Conservation (phyloP, 805 yeast genomes). For the Huiozyma sinensis region DNA sequence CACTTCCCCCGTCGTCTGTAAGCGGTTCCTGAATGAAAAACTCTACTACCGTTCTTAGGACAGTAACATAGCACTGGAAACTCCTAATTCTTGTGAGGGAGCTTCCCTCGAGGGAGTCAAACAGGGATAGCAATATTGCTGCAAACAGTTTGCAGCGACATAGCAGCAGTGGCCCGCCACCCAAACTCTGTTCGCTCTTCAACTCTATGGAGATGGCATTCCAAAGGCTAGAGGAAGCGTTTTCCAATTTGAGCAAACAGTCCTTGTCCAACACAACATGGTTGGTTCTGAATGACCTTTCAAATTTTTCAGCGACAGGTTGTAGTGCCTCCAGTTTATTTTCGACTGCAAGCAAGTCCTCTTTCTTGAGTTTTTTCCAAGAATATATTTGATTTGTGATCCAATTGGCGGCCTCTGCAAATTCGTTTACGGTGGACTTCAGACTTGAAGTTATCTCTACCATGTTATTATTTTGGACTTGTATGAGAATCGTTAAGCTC, state of each 20-base stretch:
- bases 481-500: no score
- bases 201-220: constrained; percentile 25
- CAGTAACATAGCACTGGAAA: constrained; percentile 25
- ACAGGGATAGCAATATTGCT: constrained; percentile 24
- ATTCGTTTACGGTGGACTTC: constrained; percentile 11
- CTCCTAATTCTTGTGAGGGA: constrained; percentile 21
- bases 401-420: constrained; percentile 18
- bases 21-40: constrained; percentile 1
- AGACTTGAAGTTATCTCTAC: constrained; percentile 11
- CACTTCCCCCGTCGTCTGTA: neutral
- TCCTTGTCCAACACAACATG: constrained; percentile 14
- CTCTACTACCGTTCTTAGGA: constrained; percentile 24
- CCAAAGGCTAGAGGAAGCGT: constrained; percentile 30
- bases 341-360: constrained; percentile 2
- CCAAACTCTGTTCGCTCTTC: constrained; percentile 11
- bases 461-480: constrained; percentile 3
- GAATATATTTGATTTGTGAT: constrained; percentile 8
- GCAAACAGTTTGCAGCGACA: constrained; percentile 23
- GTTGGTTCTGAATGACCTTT: constrained; percentile 19
- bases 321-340: constrained; percentile 15
- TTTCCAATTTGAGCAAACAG: constrained; percentile 17
- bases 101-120: constrained; percentile 18
- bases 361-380: neutral
- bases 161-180: constrained; percentile 4
- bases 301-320: constrained; percentile 28